Percentiles rank a stretch among this genome's conserved stretches.
phyloP scores from a whole-genome alignment of 2,329 filamentous ascomycete genomes.

The Rhinocladiella similis region DNA sequence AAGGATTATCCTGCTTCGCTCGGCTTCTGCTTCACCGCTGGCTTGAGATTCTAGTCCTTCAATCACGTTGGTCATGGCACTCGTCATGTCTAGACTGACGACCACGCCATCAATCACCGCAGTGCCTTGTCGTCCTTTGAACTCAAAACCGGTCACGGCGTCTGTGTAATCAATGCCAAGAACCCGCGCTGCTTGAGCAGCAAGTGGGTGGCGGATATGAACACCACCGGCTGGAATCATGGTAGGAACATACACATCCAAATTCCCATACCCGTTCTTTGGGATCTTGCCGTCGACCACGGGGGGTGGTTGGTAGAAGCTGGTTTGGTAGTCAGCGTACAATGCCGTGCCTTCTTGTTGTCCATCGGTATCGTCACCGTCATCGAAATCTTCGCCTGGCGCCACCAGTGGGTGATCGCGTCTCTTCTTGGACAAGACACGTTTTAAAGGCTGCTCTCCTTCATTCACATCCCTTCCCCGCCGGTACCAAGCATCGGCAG shows the following conservation, averaged over 20 bases:
- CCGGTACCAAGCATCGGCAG: constrained; percentile 87
- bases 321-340: constrained; percentile 64
- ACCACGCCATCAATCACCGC: constrained; percentile 78
- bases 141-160: constrained; percentile 86
- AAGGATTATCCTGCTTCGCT: constrained; percentile 51
- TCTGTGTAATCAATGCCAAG: constrained; percentile 83
- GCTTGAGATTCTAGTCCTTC: constrained; percentile 66
- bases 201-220: constrained; percentile 57
- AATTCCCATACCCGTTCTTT: constrained; percentile 61
- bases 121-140: constrained; percentile 81
- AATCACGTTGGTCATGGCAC: constrained; percentile 71
- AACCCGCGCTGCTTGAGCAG: constrained; percentile 58
- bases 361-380: constrained; percentile 44
- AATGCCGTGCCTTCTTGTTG: constrained; percentile 52
- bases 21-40: constrained; percentile 61
- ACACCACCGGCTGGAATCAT: constrained; percentile 64
- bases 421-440: constrained; percentile 55
- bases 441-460: constrained; percentile 80
- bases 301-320: constrained; percentile 72
- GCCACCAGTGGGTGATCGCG: constrained; percentile 23
- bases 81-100: constrained; percentile 68
- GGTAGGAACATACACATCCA: constrained; percentile 63
- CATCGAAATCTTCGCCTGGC: constrained; percentile 37
- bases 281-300: constrained; percentile 71
- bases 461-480: constrained; percentile 76